Evolutionary conservation across 2,329 filamentous ascomycete species (phyloP).

Genomic region (Cordyceps pruinosa): DNA sequence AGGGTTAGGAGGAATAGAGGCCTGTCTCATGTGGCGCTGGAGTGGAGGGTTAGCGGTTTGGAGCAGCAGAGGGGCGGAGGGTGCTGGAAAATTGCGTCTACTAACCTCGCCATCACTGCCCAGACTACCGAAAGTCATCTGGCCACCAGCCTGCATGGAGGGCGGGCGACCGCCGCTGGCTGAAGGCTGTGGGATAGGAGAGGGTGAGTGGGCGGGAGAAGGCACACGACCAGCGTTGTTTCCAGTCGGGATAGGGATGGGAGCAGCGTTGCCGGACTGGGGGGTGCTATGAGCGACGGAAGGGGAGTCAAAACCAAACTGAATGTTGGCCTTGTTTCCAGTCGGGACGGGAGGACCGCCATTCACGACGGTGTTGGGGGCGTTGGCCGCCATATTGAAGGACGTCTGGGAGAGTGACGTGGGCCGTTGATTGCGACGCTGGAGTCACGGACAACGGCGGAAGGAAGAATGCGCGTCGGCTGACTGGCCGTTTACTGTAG

Average conservation of each 20-base stretch:
- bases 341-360: constrained; percentile 48
- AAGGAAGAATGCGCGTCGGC: constrained; percentile 37
- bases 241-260: constrained; percentile 56
- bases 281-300: constrained; percentile 61
- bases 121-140: constrained; percentile 78
- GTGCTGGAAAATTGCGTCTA: constrained; percentile 18
- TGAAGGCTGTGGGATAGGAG: constrained; percentile 83
- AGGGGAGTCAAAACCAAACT: constrained; percentile 76
- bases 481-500: constrained; percentile 10
- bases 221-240: constrained; percentile 62
- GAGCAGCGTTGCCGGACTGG: constrained; percentile 46
- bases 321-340: constrained; percentile 41
- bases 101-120: constrained; percentile 75
- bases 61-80: constrained; percentile 11
- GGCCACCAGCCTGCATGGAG: constrained; percentile 60
- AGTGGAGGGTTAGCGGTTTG: background rate
- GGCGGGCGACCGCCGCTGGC: constrained; percentile 82
- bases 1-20: constrained; percentile 55
- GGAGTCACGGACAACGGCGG: constrained; percentile 57
- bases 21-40: constrained; percentile 63
- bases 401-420: constrained; percentile 83
- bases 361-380: constrained; percentile 68
- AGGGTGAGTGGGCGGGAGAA: constrained; percentile 82
- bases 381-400: constrained; percentile 83
- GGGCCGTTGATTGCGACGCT: constrained; percentile 59